Evolutionary conservation across 306 rosid species (phyloP), one percentile per base, ranked within the genome.

Genomic region (Lagenaria siceraria): DNA sequence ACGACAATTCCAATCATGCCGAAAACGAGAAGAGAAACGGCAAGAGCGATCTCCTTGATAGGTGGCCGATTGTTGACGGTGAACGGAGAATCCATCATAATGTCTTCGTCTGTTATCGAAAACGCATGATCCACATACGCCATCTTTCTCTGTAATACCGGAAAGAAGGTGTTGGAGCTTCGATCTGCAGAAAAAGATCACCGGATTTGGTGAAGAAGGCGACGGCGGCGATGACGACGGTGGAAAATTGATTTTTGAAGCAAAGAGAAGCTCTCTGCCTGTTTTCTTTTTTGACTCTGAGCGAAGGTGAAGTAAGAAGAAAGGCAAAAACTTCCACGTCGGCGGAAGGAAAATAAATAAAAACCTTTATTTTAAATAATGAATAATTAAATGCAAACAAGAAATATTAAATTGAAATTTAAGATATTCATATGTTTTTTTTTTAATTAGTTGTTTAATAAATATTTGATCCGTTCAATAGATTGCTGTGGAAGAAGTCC

Each of bases 61-160:
- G 99, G 99, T 33, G 99, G 96, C 42, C 66, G 87, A 85, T 92
- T 87, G 86, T 90, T 96, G 83, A 96, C 89, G 9, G 85, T 71
- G 84, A 92, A 92, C 0, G 99, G 87, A 27, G 88, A 82, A 80
- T 74, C 99, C 85, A 96, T 83, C 96, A 96, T 92, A 62, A 95
- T 81, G 82, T 96, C 99, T 78, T 96, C 99, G 78, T 96, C 99
- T 1, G 98, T 81, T 35, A 96, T 96, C 60, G 99, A 96, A 78
- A 96, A 96, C 0, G 99, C 96, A 79, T 96, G 98, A 84, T 96
- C 99, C 2, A 96, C 98, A 15, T 96, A 92, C 74, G 96, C 96
- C 98, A 92, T 92, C 35, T 18, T 15, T 53, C 6, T 14, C 36
- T 63, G 43, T 40, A 18, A 17, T 13, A 7, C 35, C 51, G 52